Percentiles rank a stretch among this genome's conserved stretches.
phyloP scores from a whole-genome alignment of 176 grass and related monocot species.

The Carex scoparia region DNA sequence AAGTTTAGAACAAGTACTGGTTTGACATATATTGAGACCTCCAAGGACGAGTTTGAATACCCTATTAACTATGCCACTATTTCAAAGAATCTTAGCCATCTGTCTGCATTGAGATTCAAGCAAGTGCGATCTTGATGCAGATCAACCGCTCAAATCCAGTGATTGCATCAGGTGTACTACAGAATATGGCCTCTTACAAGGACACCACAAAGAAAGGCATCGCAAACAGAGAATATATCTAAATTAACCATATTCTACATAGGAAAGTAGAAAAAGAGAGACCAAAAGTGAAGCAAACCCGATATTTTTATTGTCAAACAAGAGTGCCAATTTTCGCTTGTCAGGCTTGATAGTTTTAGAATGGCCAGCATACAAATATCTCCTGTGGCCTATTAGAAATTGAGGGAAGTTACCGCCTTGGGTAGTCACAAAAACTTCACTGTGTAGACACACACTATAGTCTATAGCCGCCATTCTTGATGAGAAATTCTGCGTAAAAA shows the following conservation, averaged over 20 bases:
- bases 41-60: neutral
- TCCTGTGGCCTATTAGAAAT: slow-evolving; percentile 86
- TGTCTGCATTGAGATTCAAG: neutral
- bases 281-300: slow-evolving; percentile 46
- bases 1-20: neutral
- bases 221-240: neutral
- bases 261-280: neutral
- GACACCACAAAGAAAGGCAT: neutral
- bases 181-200: neutral
- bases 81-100: neutral
- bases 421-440: slow-evolving; percentile 92
- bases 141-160: neutral
- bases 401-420: slow-evolving; percentile 99
- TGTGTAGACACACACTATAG: slow-evolving; percentile 85
- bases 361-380: slow-evolving; percentile 85
- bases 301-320: slow-evolving; percentile 76
- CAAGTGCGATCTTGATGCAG: neutral
- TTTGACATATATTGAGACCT: neutral
- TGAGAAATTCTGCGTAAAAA: slow-evolving; percentile 70
- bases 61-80: neutral
- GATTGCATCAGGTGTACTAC: neutral
- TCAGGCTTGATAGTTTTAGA: slow-evolving; percentile 97
- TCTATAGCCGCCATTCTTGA: slow-evolving; percentile 98
- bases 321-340: slow-evolving; percentile 88
- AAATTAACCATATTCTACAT: neutral